These are phyloP conservation scores for Crucihimalaya himalaica DNA, from an alignment of 345 rosid genomes.

Conservation along the genomic window DNA sequence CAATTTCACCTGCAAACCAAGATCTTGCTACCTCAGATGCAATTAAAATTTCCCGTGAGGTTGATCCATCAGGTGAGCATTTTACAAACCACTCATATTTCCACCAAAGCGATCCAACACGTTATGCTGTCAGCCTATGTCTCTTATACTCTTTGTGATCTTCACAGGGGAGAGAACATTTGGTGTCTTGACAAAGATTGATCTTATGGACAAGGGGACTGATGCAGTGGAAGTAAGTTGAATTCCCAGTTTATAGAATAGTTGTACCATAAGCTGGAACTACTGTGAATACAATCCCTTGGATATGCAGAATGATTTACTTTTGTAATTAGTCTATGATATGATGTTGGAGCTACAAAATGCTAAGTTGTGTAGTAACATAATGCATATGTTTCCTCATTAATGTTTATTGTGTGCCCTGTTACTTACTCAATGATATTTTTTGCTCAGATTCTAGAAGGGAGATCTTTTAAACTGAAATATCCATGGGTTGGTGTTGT, in stretches of 20 bases:
- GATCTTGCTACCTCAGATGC: slow-evolving; percentile 99
- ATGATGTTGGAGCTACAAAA: slow-evolving; percentile 7
- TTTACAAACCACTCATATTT: slow-evolving; percentile 23
- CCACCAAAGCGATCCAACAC: not conserved
- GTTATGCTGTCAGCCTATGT: slow-evolving; percentile 10
- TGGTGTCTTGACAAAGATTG: slow-evolving; percentile 98
- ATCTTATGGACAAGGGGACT: slow-evolving; percentile 99
- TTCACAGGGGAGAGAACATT: slow-evolving; percentile 91
- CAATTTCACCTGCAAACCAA: slow-evolving; percentile 99
- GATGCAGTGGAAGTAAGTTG: slow-evolving; percentile 96
- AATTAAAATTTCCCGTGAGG: slow-evolving; percentile 97
- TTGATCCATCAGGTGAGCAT: slow-evolving; percentile 84
- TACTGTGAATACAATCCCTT: not conserved
- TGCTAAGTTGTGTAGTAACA: not conserved
- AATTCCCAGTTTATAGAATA: slow-evolving; percentile 19
- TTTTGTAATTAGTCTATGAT: not conserved
- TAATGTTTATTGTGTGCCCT: slow-evolving; percentile 26
- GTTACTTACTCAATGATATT: slow-evolving; percentile 19
- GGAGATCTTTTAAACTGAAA: slow-evolving; percentile 80
- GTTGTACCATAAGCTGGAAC: slow-evolving; percentile 16
- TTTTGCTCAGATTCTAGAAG: slow-evolving; percentile 77
- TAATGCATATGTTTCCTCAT: slow-evolving; percentile 4
- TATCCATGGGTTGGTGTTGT: slow-evolving; percentile 99
- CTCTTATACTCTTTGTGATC: slow-evolving; percentile 24
- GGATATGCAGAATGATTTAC: not conserved